A percentile compares a stretch with the other conserved stretches of the same genome.
These are phyloP conservation scores for Ulota crispa DNA, from an alignment of 225 moss, liverwort and hornwort species.

Conservation along the genomic window DNA sequence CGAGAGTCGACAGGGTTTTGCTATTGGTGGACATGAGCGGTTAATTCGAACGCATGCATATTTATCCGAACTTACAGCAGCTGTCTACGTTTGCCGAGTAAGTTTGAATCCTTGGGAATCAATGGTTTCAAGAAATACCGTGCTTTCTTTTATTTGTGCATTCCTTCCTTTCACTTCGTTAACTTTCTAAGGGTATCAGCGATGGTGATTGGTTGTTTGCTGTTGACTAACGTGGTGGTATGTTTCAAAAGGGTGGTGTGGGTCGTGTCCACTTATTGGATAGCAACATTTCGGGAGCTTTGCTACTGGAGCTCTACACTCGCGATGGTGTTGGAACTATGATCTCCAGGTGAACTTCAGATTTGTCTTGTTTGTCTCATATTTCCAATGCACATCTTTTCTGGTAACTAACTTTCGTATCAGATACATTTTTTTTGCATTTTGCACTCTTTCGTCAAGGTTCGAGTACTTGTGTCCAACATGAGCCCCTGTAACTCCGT, in stretches of 20 bases:
- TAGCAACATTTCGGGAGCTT: constrained; percentile 81
- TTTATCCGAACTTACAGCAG: constrained; percentile 83
- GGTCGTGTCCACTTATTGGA: constrained; percentile 86
- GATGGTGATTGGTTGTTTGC: constrained; percentile 8
- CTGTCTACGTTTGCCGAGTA: constrained; percentile 90
- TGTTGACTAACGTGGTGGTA: constrained; percentile 20
- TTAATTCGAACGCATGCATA: constrained; percentile 65
- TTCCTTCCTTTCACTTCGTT: not conserved
- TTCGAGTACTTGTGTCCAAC: not conserved
- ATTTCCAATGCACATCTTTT: constrained; percentile 10
- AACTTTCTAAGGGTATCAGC: not conserved
- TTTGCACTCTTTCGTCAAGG: not conserved
- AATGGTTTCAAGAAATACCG: not conserved
- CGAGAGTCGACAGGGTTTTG: constrained; percentile 65
- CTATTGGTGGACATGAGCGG: constrained; percentile 88
- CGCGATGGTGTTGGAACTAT: constrained; percentile 91
- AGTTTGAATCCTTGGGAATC: constrained; percentile 18
- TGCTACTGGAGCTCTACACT: constrained; percentile 84
- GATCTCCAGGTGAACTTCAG: constrained; percentile 50
- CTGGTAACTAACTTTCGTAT: not conserved
- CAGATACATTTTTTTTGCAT: not conserved
- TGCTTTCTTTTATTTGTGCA: constrained; percentile 1
- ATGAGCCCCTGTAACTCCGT: constrained; percentile 5
- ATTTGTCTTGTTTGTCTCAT: not conserved
- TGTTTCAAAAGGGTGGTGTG: constrained; percentile 74